Base-by-base conservation (phyloP, 2,329 filamentous ascomycete species). In the Macrophomina phaseolina region DNA sequence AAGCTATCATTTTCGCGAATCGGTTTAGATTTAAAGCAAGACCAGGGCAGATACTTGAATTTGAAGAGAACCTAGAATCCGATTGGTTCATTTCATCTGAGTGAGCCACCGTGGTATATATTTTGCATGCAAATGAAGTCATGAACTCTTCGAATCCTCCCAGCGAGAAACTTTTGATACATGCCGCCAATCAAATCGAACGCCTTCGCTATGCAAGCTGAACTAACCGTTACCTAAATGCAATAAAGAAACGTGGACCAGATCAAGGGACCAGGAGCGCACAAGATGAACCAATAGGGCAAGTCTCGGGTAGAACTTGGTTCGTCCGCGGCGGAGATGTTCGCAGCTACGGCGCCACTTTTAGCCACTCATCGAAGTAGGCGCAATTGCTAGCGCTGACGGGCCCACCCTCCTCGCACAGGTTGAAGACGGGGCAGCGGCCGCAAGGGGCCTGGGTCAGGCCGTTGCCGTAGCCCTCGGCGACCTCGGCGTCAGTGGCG, bases 391-490 rank as follows among this genome's bases (percentile, higher is more conserved):
- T 90, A 0, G 94, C 92, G 73, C 90, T 96, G 28, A 99, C 93
- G 0, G 93, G 92, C 0, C 94, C 94, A 6, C 93, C 93, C 68
- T 97, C 92, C 70, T 92, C 91, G 76, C 95, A 99, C 1, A 98
- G 85, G 67, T 95, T 91, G 76, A 97, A 97, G 2, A 97, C 94
- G 0, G 95, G 95, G 78, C 95, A 99, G 65, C 89, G 86, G 1
- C 94, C 94, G 78, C 95, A 99, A 0, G 95, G 95, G 2, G 91
- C 90, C 77, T 97, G 93, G 1, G 92, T 96, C 71, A 94, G 88
- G 3, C 91, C 91, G 72, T 94, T 97, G 71, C 84, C 82, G 38
- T 69, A 66, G n/a, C 81, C 82, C 16, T 82, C 74, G 34, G 53
- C 64, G 42, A 52, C 18, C 5, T 79, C 81, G 46, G 81, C 78